Evolutionary conservation across 2,329 filamentous ascomycete genomes (phyloP), one percentile per base, ranked within the genome.

Genomic region (Fonsecaea nubica): DNA sequence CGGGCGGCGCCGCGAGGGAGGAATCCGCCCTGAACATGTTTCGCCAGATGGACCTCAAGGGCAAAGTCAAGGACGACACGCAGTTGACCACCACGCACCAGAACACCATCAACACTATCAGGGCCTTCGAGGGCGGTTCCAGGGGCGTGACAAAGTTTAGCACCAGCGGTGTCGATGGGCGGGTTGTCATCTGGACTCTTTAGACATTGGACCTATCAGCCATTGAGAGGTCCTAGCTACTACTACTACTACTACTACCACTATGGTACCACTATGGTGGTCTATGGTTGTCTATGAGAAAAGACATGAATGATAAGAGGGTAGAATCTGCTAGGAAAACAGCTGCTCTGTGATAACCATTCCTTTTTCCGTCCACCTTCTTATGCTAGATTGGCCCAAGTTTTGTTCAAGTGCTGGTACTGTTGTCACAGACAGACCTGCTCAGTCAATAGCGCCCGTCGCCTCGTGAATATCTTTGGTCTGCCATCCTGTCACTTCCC

Each of bases 21-120:
- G 95, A 98, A 78, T 95, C 91, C 71, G 95, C 95, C 30, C 83
- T 97, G 78, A 97, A 98, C 80, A 97, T 98, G 92, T 99, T 99
- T 83, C 88, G 89, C 75, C 93, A 97, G 83, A 98, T 99, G 95
- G 95, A 99, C 80, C 85, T 99, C 71, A 97, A 95, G 85, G 95
- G 95, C 69, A 96, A 96, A 81, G 83, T 85, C 63, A 92, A 92
- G 76, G 93, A 96, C 75, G 93, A 98, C 77, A 97, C 93, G 3
- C 92, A 96, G 82, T 85, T 99, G 73, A 95, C 92, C 82, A 98
- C 95, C 10, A 88, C 95, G 55, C 95, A 99, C 80, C 95, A 99
- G 78, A 99, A 99, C 81, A 97, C 93, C 32, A 92, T 99, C 76
- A 92, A 87, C 75, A 97, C 89, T 1, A 83, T 99, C 58, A 87